phyloP scores from a whole-genome alignment of 352 stramenopile species.

The Phytophthora pistaciae region DNA sequence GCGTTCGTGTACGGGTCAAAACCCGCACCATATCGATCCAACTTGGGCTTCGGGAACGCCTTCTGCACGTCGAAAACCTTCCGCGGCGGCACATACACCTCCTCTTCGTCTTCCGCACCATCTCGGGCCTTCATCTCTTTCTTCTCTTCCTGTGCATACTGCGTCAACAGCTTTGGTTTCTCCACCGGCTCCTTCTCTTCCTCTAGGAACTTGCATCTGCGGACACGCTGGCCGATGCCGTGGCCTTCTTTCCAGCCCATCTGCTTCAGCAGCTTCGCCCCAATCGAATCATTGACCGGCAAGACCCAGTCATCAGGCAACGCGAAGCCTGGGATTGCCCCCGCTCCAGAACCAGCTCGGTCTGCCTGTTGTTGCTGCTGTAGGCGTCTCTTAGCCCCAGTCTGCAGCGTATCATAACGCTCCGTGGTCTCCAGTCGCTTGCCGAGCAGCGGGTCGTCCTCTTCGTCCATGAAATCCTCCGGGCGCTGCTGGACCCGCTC shows the following conservation, averaged over 20 bases:
- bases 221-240: constrained; percentile 81
- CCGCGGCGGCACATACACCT: constrained; percentile 65
- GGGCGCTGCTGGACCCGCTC: constrained; percentile 61
- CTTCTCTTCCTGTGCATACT: constrained; percentile 9
- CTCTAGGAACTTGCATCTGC: constrained; percentile 52
- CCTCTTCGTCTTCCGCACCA: constrained; percentile 40
- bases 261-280: constrained; percentile 78
- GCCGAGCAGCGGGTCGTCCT: constrained; percentile 92
- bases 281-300: constrained; percentile 81
- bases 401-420: constrained; percentile 70
- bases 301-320: constrained; percentile 83
- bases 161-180: constrained; percentile 15
- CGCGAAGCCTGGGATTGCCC: constrained; percentile 43
- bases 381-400: constrained; percentile 40
- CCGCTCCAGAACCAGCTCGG: constrained; percentile 5
- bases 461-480: constrained; percentile 96
- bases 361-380: constrained; percentile 30
- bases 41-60: constrained; percentile 73
- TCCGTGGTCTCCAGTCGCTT: constrained; percentile 76
- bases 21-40: constrained; percentile 78
- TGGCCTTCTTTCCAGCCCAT: constrained; percentile 95
- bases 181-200: constrained; percentile 12
- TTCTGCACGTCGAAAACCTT: constrained; percentile 62
- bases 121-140: constrained; percentile 13
- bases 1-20: constrained; percentile 83